Percentiles rank a stretch among this genome's conserved stretches.
Conservation (phyloP, 1,284 basidiomycete species). For the Sanguinoderma infundibulare region DNA sequence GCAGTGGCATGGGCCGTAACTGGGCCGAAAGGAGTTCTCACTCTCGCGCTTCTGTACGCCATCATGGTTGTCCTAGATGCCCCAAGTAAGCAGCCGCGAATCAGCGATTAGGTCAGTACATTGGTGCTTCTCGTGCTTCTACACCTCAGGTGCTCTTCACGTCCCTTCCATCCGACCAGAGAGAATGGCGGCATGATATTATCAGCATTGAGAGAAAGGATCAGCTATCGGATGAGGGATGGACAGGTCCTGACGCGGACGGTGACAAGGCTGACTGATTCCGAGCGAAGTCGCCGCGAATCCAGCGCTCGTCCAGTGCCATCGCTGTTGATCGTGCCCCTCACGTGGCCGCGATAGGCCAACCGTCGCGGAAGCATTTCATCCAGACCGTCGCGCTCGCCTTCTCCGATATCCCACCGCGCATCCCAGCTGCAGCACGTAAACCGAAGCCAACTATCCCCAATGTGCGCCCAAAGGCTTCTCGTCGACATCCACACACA, state of each 20-base stretch:
- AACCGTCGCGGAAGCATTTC: slow-evolving; percentile 8
- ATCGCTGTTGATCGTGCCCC: background rate
- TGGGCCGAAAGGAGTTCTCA: background rate
- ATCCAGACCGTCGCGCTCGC: background rate
- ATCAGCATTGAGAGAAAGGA: slow-evolving; percentile 4
- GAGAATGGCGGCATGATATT: slow-evolving; percentile 4
- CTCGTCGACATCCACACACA: slow-evolving; percentile 85
- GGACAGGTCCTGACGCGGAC: background rate
- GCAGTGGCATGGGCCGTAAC: background rate
- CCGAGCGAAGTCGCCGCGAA: background rate
- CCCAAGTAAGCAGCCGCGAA: slow-evolving; percentile 13
- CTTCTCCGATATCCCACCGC: background rate
- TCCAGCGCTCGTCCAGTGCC: background rate
- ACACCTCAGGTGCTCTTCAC: background rate
- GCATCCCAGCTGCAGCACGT: background rate
- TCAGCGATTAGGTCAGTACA: background rate
- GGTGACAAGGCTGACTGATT: background rate
- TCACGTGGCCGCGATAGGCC: slow-evolving; percentile 21
- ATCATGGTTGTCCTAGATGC: slow-evolving; percentile 1
- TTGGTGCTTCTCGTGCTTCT: background rate
- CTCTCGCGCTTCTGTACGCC: background rate
- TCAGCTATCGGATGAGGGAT: slow-evolving; percentile 14
- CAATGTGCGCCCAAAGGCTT: slow-evolving; percentile 39
- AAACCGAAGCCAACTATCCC: background rate
- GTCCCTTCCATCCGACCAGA: background rate